These are phyloP conservation scores for Suillus brevipes DNA, from an alignment of 768 basidiomycete species.

Conservation along the genomic window DNA sequence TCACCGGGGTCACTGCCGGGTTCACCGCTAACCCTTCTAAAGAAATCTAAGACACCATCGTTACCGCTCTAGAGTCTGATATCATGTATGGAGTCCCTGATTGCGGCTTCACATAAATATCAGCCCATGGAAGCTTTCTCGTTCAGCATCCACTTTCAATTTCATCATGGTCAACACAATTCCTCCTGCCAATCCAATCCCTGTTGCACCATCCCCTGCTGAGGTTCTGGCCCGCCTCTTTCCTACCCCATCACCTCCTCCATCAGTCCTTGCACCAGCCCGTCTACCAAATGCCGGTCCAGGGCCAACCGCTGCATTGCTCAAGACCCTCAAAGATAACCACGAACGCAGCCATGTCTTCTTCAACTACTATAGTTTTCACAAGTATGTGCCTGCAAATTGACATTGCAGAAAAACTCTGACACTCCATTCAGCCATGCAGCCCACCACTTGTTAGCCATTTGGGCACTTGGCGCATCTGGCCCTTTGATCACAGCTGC, in stretches of 20 bases:
- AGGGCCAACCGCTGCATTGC: conserved; percentile 41
- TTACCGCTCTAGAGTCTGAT: not conserved
- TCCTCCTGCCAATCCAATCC: conserved; percentile 11
- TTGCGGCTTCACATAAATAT: not conserved
- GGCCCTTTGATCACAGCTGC: conserved; percentile 41
- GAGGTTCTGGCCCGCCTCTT: conserved; percentile 33
- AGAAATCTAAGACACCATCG: not conserved
- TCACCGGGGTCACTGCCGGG: not conserved
- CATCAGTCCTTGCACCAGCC: conserved; percentile 34
- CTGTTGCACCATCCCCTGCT: conserved; percentile 19
- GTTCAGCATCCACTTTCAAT: not conserved
- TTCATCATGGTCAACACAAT: conserved; percentile 5
- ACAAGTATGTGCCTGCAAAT: conserved; percentile 26
- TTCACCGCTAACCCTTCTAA: not conserved
- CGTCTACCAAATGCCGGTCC: conserved; percentile 36
- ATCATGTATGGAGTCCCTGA: not conserved
- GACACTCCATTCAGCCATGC: conserved; percentile 43
- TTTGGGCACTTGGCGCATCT: conserved; percentile 61
- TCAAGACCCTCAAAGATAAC: conserved; percentile 47
- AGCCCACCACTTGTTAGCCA: conserved; percentile 56
- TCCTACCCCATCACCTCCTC: conserved; percentile 30
- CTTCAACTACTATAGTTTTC: conserved; percentile 43
- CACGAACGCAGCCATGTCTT: conserved; percentile 56
- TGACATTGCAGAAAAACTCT: not conserved
- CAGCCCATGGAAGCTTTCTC: no score